These are phyloP conservation scores for Lyophyllum atratum DNA, from an alignment of 768 basidiomycete genomes.

Conservation along the genomic window DNA sequence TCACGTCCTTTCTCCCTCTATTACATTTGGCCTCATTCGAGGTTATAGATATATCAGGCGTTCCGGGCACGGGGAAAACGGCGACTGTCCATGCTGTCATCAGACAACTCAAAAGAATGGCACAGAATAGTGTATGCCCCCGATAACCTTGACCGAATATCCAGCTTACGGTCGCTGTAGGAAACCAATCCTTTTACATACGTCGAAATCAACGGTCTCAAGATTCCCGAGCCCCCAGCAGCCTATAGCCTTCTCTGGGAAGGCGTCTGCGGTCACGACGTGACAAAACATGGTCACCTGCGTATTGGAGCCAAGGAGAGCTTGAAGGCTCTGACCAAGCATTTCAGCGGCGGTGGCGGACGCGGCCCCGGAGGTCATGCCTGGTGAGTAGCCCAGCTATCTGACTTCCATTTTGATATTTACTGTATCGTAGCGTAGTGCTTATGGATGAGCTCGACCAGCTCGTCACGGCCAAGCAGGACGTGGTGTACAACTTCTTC, in stretches of 20 bases:
- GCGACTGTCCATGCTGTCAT: slow-evolving; percentile 96
- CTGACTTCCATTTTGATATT: slow-evolving; percentile 1
- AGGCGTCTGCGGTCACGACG: slow-evolving; percentile 81
- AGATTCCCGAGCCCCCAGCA: slow-evolving; percentile 88
- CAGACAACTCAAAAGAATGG: slow-evolving; percentile 87
- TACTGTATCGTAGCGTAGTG: slow-evolving; percentile 66
- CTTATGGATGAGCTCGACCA: slow-evolving; percentile 99
- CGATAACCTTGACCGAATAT: background rate
- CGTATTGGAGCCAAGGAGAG: slow-evolving; percentile 80
- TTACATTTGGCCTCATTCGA: background rate
- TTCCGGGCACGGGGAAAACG: slow-evolving; percentile 99
- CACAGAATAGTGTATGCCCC: slow-evolving; percentile 67
- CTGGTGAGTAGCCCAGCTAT: slow-evolving; percentile 55
- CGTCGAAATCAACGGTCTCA: slow-evolving; percentile 96
- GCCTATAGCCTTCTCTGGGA: slow-evolving; percentile 95
- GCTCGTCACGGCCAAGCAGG: slow-evolving; percentile 92
- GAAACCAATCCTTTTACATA: slow-evolving; percentile 95
- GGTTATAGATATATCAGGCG: slow-evolving; percentile 86
- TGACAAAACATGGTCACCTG: slow-evolving; percentile 59
- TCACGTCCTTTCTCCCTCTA: background rate
- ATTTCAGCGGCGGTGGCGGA: slow-evolving; percentile 68
- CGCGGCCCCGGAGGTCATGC: slow-evolving; percentile 82
- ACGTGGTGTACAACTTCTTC: slow-evolving; percentile 99
- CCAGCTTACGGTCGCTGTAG: slow-evolving; percentile 38
- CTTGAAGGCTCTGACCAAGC: slow-evolving; percentile 69